Evolutionary conservation across 1,139 yeast genomes (phyloP).

Genomic region (Sporopachydermia cereana): DNA sequence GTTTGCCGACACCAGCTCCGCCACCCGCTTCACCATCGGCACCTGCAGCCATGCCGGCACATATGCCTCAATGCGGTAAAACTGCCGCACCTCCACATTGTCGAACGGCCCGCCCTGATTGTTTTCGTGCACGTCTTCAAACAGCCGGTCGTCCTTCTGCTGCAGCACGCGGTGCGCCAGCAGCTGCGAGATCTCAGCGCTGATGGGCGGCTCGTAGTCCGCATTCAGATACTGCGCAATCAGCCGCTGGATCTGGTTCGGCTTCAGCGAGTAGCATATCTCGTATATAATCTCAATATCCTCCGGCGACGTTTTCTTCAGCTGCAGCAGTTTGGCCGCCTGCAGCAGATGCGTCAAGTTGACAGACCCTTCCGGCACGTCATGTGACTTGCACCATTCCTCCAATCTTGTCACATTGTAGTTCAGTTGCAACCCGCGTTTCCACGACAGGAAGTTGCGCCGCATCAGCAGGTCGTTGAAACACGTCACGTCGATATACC

Average conservation of each 20-base stretch:
- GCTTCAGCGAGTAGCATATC: constrained; percentile 87
- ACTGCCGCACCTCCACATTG: constrained; percentile 71
- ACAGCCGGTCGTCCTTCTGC: constrained; percentile 19
- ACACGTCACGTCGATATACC: constrained; percentile 86
- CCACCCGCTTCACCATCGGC: constrained; percentile 79
- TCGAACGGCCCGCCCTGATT: constrained; percentile 74
- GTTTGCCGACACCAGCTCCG: constrained; percentile 80
- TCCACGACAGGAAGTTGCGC: constrained; percentile 92
- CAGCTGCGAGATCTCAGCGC: constrained; percentile 69
- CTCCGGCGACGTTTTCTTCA: constrained; percentile 79
- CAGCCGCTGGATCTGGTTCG: constrained; percentile 87
- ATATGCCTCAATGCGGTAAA: constrained; percentile 86
- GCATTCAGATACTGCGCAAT: constrained; percentile 85
- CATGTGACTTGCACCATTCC: constrained; percentile 98
- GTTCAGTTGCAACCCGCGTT: constrained; percentile 92
- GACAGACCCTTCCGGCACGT: constrained; percentile 80
- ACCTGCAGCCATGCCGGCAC: constrained; percentile 92
- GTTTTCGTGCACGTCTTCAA: constrained; percentile 49
- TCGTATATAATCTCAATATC: constrained; percentile 92
- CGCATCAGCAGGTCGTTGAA: constrained; percentile 95
- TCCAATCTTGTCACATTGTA: constrained; percentile 93
- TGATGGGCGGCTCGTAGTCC: constrained; percentile 90
- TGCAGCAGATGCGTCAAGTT: constrained; percentile 84
- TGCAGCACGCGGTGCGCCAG: constrained; percentile 79
- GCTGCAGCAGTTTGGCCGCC: constrained; percentile 86